Evolutionary conservation across 805 yeast species (phyloP), one percentile per base, ranked within the genome.

Genomic region (Spencermartinsiella europaea): DNA sequence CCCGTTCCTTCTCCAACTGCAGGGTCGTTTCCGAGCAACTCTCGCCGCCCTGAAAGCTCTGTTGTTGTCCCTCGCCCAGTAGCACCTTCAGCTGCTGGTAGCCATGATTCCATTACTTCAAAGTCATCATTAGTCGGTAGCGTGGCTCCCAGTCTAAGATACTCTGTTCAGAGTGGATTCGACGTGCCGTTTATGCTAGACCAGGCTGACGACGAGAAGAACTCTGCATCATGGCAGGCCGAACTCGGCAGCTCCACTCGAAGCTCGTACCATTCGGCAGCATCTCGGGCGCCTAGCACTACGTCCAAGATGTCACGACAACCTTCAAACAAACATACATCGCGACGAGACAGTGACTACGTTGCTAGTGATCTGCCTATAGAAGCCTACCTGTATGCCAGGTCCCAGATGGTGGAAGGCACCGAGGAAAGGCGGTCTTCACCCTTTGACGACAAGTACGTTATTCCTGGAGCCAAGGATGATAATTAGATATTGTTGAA

Each of bases 361-460:
- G 49, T 51, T 16, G 41, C 42, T 21, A 47, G 44, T 10, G 51
- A 52, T 21, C 44, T 52, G 22, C 56, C 56, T 4, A 25, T 39
- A n/a, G 56, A 52, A 31, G 56, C 56, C 5, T 45, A 37, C 34
- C 41, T 52, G 25, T 50, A 48, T 16, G 50, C 56, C 31, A 43
- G 40, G 31, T 33, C 21, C 31, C 40, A 38, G 5, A 16, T 10
- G n/a, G 22, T 21, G 14, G 47, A 38, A 12, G 27, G 25, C 22
- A 33, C 33, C 17, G 48, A 41, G 7, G 45, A 38, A 5, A 52
- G 56, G 25, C 31, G 54, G 34, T 33, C 34, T 15, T 49, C 55
- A 35, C 57, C 57, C 8, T 54, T 54, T 50, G 57, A 52, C 28
- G 57, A 54, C 38, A 47, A 50, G 38, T 51, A 15, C 17, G 45